Percentiles rank a stretch among this genome's conserved stretches.
phyloP scores from a whole-genome alignment of 2,329 filamentous ascomycete species.

The Claviceps fusiformis region DNA sequence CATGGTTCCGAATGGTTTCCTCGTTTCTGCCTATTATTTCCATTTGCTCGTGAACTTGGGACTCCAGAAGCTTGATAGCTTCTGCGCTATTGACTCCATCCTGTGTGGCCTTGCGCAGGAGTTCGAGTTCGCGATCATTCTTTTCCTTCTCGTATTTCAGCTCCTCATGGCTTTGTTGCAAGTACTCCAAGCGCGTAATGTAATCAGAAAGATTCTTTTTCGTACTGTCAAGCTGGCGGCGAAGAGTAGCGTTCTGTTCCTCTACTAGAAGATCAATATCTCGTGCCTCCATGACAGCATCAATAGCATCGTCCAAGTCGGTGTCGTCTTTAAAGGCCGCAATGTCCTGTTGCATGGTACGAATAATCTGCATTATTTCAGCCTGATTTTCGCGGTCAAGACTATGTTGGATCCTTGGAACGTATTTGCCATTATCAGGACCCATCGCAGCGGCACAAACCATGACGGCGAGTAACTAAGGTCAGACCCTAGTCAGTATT shows the following conservation, averaged over 20 bases:
- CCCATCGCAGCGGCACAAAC: conserved; percentile 47
- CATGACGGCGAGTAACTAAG: conserved; percentile 48
- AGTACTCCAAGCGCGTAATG: conserved; percentile 43
- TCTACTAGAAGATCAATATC: conserved; percentile 45
- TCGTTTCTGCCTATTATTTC: conserved; percentile 53
- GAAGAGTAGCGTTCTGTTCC: conserved; percentile 37
- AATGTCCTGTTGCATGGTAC: conserved; percentile 26
- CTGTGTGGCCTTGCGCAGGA: conserved; percentile 34
- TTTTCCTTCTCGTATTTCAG: conserved; percentile 49
- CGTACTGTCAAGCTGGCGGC: conserved; percentile 36
- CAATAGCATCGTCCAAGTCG: conserved; percentile 25
- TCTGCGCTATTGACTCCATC: conserved; percentile 39
- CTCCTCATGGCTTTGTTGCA: conserved; percentile 51
- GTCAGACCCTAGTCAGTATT: conserved; percentile 6
- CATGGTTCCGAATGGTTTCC: conserved; percentile 33
- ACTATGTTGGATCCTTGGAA: conserved; percentile 28
- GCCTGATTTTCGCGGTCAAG: conserved; percentile 29
- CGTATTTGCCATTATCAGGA: conserved; percentile 40
- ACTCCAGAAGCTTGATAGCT: conserved; percentile 39
- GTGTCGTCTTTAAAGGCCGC: conserved; percentile 23
- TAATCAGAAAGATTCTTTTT: conserved; percentile 46
- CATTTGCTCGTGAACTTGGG: conserved; percentile 51
- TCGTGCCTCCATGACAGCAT: conserved; percentile 28
- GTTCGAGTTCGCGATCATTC: conserved; percentile 38
- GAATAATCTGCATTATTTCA: conserved; percentile 32